Base-by-base conservation (phyloP, 805 yeast genomes). In the Metschnikowia picachoensis region DNA sequence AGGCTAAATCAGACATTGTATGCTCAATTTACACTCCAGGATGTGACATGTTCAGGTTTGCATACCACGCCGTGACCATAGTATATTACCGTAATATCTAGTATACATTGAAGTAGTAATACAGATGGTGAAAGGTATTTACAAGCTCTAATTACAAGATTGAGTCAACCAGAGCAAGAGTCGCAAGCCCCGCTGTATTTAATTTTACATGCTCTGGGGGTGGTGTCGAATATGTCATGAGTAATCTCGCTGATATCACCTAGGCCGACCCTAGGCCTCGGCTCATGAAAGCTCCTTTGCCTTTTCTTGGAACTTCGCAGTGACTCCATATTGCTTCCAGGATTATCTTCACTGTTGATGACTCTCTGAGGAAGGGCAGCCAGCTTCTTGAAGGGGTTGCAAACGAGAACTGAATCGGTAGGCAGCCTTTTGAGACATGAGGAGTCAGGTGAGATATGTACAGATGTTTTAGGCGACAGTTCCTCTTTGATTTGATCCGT, bases 191-290 rank as follows among this genome's bases (percentile, higher is more conserved):
- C 58, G n/a, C 51, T 41, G 37, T 62, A 60, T 11, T 56, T 52
- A 28, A 64, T 55, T 30, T 59, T 57, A 54, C 75, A 70, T 8
- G 64, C 59, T 37, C 66, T 47, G 1, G 72, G 65, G 3, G 68
- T 66, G 10, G 60, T 52, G 48, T 68, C 74, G 48, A 62, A 64
- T 29, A 70, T 70, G 50, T 63, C 59, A 48, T 59, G 57, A 9
- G 32, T 30, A 12, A 17, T 15, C n/a, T 39, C 43, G 7, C 34
- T 41, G 4, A 27, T 39, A 9, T 15, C 41, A 2, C 33, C 41
- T 20, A 9, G 11, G 12, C 29, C 38, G 25, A 11, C 30, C 20
- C 25, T 10, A 16, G 16, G 13, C n/a, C 31, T 28, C 15, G 7
- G 15, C 20, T 8, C 20, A 20, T 20, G 25, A 20, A 20, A 20